Conservation (phyloP, 306 rosid genomes). For the Cotoneaster glaucophyllus region DNA sequence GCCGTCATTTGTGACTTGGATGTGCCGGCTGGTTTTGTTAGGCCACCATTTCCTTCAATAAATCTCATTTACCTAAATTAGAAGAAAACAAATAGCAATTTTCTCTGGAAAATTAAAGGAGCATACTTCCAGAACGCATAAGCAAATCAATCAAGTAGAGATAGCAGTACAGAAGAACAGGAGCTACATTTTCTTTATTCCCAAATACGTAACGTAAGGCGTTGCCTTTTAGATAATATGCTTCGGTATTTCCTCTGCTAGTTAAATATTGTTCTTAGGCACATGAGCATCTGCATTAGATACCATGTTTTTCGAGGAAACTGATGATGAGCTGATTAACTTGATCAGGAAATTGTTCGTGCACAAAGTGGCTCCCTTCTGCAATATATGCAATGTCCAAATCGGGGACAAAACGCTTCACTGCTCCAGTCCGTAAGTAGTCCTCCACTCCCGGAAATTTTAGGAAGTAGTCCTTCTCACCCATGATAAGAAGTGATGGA, state of each 20-base stretch:
- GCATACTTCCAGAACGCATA: no score
- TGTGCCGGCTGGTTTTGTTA: no score
- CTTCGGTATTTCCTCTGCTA: neutral
- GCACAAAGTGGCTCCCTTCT: conserved; percentile 46
- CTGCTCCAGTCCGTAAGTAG: conserved; percentile 27
- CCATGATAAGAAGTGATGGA: conserved; percentile 48
- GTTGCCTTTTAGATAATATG: neutral
- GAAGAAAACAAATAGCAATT: no score
- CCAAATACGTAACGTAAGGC: neutral
- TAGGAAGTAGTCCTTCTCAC: conserved; percentile 39
- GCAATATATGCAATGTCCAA: conserved; percentile 33
- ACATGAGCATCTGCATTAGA: neutral
- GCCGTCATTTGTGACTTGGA: no score
- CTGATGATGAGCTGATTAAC: conserved; percentile 40
- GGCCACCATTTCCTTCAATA: no score
- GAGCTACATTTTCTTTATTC: neutral
- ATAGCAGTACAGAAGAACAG: neutral
- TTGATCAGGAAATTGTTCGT: conserved; percentile 47
- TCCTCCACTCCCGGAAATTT: conserved; percentile 36
- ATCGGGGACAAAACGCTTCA: conserved; percentile 36
- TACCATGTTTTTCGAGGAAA: conserved; percentile 35
- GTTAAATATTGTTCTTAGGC: neutral
- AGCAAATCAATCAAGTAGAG: no score
- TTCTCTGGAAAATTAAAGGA: no score
- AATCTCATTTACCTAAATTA: no score